phyloP scores from a whole-genome alignment of 176 grass and related monocot genomes.

The Oryza rufipogon region DNA sequence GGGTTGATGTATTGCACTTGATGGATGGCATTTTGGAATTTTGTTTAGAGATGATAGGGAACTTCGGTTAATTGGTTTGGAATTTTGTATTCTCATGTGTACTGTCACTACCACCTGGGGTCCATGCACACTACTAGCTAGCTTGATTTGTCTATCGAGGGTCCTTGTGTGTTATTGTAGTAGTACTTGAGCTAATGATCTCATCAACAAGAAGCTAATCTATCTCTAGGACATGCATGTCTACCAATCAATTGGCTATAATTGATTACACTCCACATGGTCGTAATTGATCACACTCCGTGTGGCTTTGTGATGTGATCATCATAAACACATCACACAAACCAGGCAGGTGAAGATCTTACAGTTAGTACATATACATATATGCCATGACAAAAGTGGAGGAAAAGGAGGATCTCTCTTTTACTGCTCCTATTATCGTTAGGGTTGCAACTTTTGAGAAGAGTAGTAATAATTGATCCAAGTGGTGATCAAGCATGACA shows the following conservation, averaged over 20 bases:
- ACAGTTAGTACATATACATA: not conserved
- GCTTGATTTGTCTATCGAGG: not conserved
- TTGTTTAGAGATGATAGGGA: too few species aligned
- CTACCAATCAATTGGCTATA: not conserved
- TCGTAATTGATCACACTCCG: not conserved
- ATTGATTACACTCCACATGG: not conserved
- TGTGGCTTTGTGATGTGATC: not conserved
- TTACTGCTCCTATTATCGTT: slow-evolving; percentile 13
- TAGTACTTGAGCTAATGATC: not conserved
- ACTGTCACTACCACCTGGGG: not conserved
- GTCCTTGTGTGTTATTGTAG: not conserved
- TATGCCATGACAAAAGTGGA: slow-evolving; percentile 34
- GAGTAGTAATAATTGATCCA: slow-evolving; percentile 18
- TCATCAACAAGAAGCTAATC: not conserved
- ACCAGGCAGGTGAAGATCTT: not conserved
- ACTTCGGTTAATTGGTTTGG: not conserved
- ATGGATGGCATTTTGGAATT: not conserved
- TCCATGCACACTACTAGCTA: not conserved
- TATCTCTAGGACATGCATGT: not conserved
- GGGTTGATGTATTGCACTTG: slow-evolving; percentile 20
- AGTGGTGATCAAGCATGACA: slow-evolving; percentile 57
- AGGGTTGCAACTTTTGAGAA: slow-evolving; percentile 59
- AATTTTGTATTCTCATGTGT: not conserved
- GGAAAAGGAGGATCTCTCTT: not conserved
- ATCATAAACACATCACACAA: not conserved